Evolutionary conservation across 2,329 filamentous ascomycete genomes (phyloP).

Genomic region (Pseudogymnoascus sp.): DNA sequence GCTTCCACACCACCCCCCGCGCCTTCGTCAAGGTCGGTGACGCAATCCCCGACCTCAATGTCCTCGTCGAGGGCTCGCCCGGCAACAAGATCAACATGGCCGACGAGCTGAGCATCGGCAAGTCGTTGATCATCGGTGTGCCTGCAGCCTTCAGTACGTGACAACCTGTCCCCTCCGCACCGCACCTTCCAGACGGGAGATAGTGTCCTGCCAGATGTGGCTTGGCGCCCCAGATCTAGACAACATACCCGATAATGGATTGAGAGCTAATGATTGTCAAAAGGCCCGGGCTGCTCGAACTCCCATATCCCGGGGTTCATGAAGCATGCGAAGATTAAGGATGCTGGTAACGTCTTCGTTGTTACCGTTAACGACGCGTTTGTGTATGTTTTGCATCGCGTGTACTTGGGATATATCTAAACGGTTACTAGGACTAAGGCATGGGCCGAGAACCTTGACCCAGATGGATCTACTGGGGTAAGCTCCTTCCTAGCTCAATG

Average conservation of each 20-base stretch:
- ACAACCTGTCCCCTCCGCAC: neutral
- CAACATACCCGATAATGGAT: neutral
- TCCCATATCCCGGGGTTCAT: conserved; percentile 82
- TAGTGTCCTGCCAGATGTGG: conserved; percentile 8
- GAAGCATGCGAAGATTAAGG: conserved; percentile 66
- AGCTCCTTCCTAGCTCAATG: conserved; percentile 30
- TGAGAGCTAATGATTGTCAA: neutral
- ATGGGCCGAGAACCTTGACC: conserved; percentile 73
- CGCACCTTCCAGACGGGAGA: conserved; percentile 5
- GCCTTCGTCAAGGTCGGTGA: conserved; percentile 70
- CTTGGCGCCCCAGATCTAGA: conserved; percentile 41
- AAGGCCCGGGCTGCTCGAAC: conserved; percentile 54
- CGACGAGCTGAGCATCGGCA: conserved; percentile 61
- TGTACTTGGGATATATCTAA: neutral
- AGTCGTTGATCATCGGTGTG: conserved; percentile 78
- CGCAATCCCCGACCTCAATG: conserved; percentile 65
- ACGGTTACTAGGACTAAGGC: conserved; percentile 66
- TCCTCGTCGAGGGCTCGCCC: conserved; percentile 76
- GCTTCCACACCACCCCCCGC: conserved; percentile 58
- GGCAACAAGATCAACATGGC: conserved; percentile 86
- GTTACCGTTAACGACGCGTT: conserved; percentile 92
- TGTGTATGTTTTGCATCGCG: conserved; percentile 53
- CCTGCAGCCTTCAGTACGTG: conserved; percentile 65
- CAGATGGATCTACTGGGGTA: conserved; percentile 66
- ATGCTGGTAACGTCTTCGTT: conserved; percentile 79